phyloP scores from a whole-genome alignment of 164 flowering plant genomes.

The Umbilicus rupestris region DNA sequence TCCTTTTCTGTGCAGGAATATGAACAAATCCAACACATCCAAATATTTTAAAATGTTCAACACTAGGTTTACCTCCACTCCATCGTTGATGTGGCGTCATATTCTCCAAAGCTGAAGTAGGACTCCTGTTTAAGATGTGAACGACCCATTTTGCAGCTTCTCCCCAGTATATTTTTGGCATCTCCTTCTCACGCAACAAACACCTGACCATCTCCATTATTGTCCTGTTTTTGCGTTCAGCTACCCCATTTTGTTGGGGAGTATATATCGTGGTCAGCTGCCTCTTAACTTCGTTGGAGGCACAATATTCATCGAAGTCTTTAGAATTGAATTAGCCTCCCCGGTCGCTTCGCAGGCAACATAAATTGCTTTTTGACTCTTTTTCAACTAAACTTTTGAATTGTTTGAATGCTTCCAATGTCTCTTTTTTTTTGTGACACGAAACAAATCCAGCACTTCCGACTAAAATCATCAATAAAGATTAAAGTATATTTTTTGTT shows the following conservation, averaged over 20 bases:
- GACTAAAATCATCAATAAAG: too few relatives aligned
- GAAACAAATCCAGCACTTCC: too few relatives aligned
- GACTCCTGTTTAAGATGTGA: background rate
- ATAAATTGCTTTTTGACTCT: too few relatives aligned
- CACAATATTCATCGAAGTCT: too few relatives aligned
- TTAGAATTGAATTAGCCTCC: too few relatives aligned
- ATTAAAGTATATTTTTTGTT: too few relatives aligned
- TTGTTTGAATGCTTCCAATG: too few relatives aligned
- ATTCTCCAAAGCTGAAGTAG: background rate
- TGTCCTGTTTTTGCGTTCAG: background rate
- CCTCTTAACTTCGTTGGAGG: background rate
- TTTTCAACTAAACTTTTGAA: too few relatives aligned
- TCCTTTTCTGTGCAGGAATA: background rate
- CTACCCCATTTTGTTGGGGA: background rate
- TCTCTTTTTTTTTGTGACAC: too few relatives aligned
- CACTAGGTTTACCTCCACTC: background rate
- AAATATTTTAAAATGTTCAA: background rate
- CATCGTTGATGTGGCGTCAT: background rate
- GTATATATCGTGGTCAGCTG: background rate
- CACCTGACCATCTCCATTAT: background rate
- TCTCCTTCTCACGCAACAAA: background rate
- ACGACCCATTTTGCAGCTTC: background rate
- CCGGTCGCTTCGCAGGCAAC: too few relatives aligned
- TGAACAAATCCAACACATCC: background rate
- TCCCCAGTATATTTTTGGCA: constrained; percentile 1